Evolutionary conservation across 495 filamentous ascomycete genomes (phyloP).

Genomic region (Tuber calosporum): DNA sequence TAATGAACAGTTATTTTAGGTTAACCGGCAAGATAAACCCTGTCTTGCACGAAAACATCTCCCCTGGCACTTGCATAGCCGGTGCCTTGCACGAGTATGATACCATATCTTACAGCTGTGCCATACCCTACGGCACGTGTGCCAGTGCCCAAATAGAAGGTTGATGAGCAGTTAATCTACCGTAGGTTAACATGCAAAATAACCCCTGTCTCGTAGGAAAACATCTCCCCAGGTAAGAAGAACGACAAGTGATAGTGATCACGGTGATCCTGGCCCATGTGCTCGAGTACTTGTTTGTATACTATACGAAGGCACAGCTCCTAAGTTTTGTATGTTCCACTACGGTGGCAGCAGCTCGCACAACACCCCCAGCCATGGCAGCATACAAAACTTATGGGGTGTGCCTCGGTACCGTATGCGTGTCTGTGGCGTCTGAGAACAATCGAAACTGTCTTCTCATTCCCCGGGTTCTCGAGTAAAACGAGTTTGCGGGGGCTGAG

Average conservation of each 20-base stretch:
- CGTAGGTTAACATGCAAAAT: background rate
- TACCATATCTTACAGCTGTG: background rate
- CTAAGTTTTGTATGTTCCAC: no score
- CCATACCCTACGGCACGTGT: background rate
- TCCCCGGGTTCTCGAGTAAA: background rate
- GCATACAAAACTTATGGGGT: no score
- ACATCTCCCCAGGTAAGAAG: background rate
- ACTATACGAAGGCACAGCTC: no score
- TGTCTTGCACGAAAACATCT: no score
- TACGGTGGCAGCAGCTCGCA: no score
- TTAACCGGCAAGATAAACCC: no score
- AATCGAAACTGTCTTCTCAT: background rate
- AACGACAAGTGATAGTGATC: background rate
- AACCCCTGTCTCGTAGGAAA: background rate
- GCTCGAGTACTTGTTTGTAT: background rate
- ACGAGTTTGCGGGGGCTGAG: background rate
- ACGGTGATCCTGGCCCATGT: background rate
- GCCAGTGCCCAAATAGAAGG: background rate
- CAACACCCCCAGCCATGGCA: no score
- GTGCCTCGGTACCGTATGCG: no score
- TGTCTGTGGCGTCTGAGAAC: background rate
- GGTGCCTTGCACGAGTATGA: no score
- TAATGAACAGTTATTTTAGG: no score
- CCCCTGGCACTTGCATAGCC: no score
- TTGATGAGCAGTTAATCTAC: no score